Base-by-base conservation (phyloP, 2,329 filamentous ascomycete species). In the Stemphylium beticola region DNA sequence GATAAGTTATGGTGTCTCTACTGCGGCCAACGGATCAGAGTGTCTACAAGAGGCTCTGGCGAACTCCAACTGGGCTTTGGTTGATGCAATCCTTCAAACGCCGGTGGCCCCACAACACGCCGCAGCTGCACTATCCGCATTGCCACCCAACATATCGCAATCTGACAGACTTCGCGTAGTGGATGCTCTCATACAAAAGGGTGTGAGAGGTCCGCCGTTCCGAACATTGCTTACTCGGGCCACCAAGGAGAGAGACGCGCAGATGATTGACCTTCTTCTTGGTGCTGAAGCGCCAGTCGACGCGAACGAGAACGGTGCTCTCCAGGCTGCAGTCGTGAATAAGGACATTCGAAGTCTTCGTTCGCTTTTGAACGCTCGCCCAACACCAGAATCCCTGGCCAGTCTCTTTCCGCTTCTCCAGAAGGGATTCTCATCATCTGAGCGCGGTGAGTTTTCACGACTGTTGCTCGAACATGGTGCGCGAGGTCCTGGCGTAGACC, bases 1-100 rank as follows among this genome's bases (percentile, higher is more conserved):
- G 58, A 52, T 74, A 32, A 62, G 57, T 11, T 62, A 71, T 45
- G 69, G 67, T 4, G 71, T 73, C 12, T 65, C 71, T 1, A 69
- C 69, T 11, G 49, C 57, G 8, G 48, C 62, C 7, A 69, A 74
- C 17, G 65, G 68, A 32, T 69, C 69, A 2, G 69, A 74, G 46
- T 72, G 68, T 46, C 55, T 75, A 3, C 60, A 55, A 38, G 58
- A 62, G 37, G 68, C 71, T 4, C 49, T 74, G 14, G 51, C 51
- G 2, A 67, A 70, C 22, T 60, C 59, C 2, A 74, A 73, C 40
- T 75, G 71, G 71, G 33, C 26, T 10, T 41, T 75, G 6, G 61
- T 61, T 10, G 63, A 72, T 37, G 56, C 57, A 0, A 68, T 75
- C 5, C 55, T 75, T 0, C 34, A 63, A 11, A 65, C 64, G 0